Percentiles rank a stretch among this genome's conserved stretches.
Conservation (phyloP, 805 yeast species). For the Ascoidea tarda region DNA sequence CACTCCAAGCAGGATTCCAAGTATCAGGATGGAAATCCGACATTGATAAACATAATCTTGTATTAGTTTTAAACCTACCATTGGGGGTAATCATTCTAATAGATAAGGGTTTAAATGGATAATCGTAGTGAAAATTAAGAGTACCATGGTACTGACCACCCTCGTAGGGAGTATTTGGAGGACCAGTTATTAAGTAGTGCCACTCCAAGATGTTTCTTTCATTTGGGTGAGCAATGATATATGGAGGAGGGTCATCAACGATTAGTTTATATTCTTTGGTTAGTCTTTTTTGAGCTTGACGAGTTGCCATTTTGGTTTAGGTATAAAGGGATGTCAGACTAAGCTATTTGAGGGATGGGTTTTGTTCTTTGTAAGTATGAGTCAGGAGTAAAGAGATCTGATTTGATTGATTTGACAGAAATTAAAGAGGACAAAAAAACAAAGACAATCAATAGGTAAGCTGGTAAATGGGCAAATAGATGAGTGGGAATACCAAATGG, state of each 20-base stretch:
- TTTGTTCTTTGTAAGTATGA: no score
- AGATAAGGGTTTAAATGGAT: conserved; percentile 87
- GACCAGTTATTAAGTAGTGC: conserved; percentile 90
- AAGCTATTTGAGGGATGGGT: no score
- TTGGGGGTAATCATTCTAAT: conserved; percentile 83
- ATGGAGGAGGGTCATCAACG: conserved; percentile 74
- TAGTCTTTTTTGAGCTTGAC: conserved; percentile 33
- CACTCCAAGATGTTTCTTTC: conserved; percentile 83
- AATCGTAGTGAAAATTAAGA: conserved; percentile 69
- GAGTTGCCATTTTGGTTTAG: conserved; percentile 23
- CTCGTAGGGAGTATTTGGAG: conserved; percentile 77
- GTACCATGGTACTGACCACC: conserved; percentile 86
- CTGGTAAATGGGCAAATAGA: no score
- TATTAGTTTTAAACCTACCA: conserved; percentile 73
- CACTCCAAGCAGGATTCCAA: conserved; percentile 97
- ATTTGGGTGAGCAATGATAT: conserved; percentile 69
- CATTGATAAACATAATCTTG: conserved; percentile 79
- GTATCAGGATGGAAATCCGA: conserved; percentile 89
- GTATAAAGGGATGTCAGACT: no score
- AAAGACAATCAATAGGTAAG: no score
- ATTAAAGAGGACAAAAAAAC: no score
- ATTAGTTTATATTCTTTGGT: conserved; percentile 74
- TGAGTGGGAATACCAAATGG: no score
- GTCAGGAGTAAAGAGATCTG: no score
- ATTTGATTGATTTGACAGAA: no score